A percentile compares a stretch with the other conserved stretches of the same genome.
Evolutionary conservation across 768 basidiomycete species (phyloP).

Genomic region (Mycena rebaudengoi): DNA sequence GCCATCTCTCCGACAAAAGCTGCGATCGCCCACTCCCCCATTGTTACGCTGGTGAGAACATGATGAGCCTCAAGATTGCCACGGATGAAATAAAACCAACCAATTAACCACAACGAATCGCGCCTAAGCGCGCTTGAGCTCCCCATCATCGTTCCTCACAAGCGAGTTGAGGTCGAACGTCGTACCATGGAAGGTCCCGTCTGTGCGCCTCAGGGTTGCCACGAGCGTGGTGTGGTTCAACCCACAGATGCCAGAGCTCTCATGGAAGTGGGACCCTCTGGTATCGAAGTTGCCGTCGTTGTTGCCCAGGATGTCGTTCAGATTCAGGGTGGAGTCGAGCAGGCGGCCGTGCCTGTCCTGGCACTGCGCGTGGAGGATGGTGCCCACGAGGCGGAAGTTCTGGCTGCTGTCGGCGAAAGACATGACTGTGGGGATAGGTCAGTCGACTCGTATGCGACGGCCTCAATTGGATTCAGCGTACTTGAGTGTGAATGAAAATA

Average conservation of each 20-base stretch:
- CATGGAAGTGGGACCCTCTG: constrained; percentile 10
- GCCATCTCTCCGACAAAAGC: no score
- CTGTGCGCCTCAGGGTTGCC: constrained; percentile 2
- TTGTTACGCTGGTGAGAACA: no score
- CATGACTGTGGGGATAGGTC: no score
- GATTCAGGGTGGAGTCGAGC: constrained; percentile 6
- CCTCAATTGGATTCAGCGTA: no score
- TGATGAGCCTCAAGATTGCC: no score
- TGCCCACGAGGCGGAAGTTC: constrained; percentile 11
- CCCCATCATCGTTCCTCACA: constrained; percentile 9
- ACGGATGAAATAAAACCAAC: no score
- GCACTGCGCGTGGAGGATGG: constrained; percentile 16
- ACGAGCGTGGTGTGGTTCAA: constrained; percentile 17
- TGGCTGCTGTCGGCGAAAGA: constrained; percentile 31
- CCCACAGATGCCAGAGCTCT: neutral
- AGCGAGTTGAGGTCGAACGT: constrained; percentile 17
- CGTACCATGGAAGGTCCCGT: constrained; percentile 10
- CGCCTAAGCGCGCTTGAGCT: no score
- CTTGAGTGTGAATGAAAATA: no score
- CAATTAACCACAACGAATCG: no score
- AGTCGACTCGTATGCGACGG: no score
- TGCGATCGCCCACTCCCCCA: no score
- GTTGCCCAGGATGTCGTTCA: constrained; percentile 24
- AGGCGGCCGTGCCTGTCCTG: constrained; percentile 13
- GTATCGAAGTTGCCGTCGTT: constrained; percentile 15